Percentiles rank a stretch among this genome's conserved stretches.
Evolutionary conservation across 2,329 filamentous ascomycete genomes (phyloP).

Genomic region (Ophiosphaerella korrae): DNA sequence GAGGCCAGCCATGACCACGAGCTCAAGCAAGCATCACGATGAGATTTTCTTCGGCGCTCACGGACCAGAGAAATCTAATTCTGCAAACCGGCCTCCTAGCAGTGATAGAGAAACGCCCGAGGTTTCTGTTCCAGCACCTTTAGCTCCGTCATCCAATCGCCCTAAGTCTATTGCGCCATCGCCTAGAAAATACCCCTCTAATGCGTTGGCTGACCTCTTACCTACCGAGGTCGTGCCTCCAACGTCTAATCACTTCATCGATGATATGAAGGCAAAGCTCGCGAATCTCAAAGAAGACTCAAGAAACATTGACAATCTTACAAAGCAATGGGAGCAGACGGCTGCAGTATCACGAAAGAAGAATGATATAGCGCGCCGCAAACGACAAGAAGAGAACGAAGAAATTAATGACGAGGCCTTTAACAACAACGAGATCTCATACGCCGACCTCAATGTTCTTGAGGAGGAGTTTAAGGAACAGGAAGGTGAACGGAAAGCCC

Average conservation of each 20-base stretch:
- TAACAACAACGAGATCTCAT: conserved; percentile 62
- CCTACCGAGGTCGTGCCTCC: conserved; percentile 18
- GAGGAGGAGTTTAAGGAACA: conserved; percentile 61
- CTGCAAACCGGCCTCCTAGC: conserved; percentile 21
- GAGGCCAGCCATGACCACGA: conserved; percentile 1
- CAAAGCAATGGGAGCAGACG: conserved; percentile 52
- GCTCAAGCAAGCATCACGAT: conserved; percentile 28
- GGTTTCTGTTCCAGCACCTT: conserved; percentile 31
- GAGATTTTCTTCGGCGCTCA: conserved; percentile 44
- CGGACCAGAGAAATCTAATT: conserved; percentile 12
- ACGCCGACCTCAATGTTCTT: conserved; percentile 60
- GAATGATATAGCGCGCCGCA: conserved; percentile 55
- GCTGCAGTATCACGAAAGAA: conserved; percentile 51
- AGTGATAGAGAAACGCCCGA: conserved; percentile 21
- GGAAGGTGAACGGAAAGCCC: conserved; percentile 57
- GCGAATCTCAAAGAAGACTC: conserved; percentile 22
- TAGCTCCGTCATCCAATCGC: conserved; percentile 27
- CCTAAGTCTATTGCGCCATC: conserved; percentile 14
- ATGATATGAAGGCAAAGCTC: conserved; percentile 24
- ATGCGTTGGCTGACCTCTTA: conserved; percentile 26
- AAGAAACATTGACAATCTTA: conserved; percentile 26
- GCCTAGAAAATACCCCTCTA: conserved; percentile 19
- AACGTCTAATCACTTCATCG: conserved; percentile 22
- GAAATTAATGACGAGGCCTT: conserved; percentile 60
- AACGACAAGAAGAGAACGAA: conserved; percentile 59